Evolutionary conservation across 352 stramenopile species (phyloP).

Genomic region (Pythium brassicae): DNA sequence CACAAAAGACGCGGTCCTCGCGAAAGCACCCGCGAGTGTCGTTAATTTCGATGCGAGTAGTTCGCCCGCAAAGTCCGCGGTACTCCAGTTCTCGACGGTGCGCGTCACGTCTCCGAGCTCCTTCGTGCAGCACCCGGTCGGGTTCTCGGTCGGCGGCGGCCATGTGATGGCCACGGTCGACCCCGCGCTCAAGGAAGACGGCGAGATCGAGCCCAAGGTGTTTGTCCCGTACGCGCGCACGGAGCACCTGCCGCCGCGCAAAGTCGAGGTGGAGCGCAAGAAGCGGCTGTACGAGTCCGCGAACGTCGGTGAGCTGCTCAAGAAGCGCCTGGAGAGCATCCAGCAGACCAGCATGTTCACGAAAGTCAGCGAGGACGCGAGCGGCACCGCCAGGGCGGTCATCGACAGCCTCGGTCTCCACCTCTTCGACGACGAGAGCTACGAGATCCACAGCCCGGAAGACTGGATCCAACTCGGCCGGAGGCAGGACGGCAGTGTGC

Average conservation of each 20-base stretch:
- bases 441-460: slow-evolving; percentile 53
- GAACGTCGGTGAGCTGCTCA: slow-evolving; percentile 41
- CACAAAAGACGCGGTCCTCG: slow-evolving; percentile 25
- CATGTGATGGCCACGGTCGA: slow-evolving; percentile 36
- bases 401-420: slow-evolving; percentile 59
- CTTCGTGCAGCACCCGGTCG: slow-evolving; percentile 29
- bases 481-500: slow-evolving; percentile 39
- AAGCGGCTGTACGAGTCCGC: slow-evolving; percentile 49
- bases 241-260: slow-evolving; percentile 43
- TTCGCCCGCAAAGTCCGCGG: slow-evolving; percentile 15
- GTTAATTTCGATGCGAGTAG: slow-evolving; percentile 55
- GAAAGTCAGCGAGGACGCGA: slow-evolving; percentile 40
- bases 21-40: slow-evolving; percentile 27
- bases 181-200: slow-evolving; percentile 36
- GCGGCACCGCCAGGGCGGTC: slow-evolving; percentile 44
- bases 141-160: slow-evolving; percentile 47
- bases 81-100: slow-evolving; percentile 32
- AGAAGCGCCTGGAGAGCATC: slow-evolving; percentile 38
- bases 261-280: slow-evolving; percentile 71
- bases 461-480: slow-evolving; percentile 65
- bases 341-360: slow-evolving; percentile 26
- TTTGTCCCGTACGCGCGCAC: slow-evolving; percentile 66
- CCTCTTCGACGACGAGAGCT: slow-evolving; percentile 80
- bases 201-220: slow-evolving; percentile 68
- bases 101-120: slow-evolving; percentile 32